Evolutionary conservation across 1,284 basidiomycete genomes (phyloP), one percentile per base, ranked within the genome.

Genomic region (Cerrena zonata): DNA sequence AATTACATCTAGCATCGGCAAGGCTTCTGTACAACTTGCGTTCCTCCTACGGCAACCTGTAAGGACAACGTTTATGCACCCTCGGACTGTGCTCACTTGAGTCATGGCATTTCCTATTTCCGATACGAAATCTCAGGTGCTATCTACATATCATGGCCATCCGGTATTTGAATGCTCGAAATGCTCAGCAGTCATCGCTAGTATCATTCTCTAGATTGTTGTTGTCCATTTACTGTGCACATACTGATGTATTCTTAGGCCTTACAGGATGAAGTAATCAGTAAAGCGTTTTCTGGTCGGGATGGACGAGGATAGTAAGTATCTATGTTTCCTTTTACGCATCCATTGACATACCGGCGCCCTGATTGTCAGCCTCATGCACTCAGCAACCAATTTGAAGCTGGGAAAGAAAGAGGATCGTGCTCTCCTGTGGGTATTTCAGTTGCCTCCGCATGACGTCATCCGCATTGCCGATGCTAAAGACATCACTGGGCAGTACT

Each of bases 261-360:
- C 19, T 71, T 90, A n/a, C 87, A 92, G 66, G 90, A 92, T 61
- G 90, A 93, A 58, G 69, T 91, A 10, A 88, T 93, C 57, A 89
- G 86, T 69, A 92, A 92, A 64, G 71, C 87, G 0, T 93, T 93
- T 70, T 86, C 86, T 21, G 90, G 90, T 1, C 71, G 91, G 56
- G 89, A 92, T 53, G 91, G 90, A 1, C 76, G 87, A 53, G 90
- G 89, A 58, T 91, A 81, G 86, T 82, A 58, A 67, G 85, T 79
- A 19, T 30, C 23, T 3, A 27, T 3, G 26, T 24, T 18, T 12
- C 12, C 23, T 19, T 22, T 26, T 49, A 30, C n/a, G 41, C n/a
- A n/a, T n/a, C n/a, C n/a, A n/a, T n/a, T n/a, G n/a, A n/a, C n/a
- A n/a, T n/a, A n/a, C n/a, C n/a, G n/a, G n/a, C n/a, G n/a, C n/a